These are phyloP conservation scores for Zygotorulaspora chibaensis DNA, from an alignment of 805 yeast genomes.

Conservation along the genomic window DNA sequence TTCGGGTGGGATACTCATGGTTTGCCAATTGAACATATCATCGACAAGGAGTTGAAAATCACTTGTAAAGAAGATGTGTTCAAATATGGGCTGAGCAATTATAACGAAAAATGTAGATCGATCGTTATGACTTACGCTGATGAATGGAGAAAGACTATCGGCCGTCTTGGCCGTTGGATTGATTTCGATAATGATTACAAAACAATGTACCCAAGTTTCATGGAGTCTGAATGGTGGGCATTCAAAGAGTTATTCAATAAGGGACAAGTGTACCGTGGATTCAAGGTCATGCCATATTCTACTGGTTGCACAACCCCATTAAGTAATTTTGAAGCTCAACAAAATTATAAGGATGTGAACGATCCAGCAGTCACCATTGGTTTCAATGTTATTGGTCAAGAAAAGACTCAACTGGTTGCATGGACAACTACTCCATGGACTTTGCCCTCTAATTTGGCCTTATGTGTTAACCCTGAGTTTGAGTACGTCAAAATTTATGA, in stretches of 20 bases:
- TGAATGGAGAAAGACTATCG: slow-evolving; percentile 92
- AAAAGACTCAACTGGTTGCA: slow-evolving; percentile 80
- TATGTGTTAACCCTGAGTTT: slow-evolving; percentile 85
- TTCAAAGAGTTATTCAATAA: slow-evolving; percentile 84
- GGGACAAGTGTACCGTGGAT: slow-evolving; percentile 88
- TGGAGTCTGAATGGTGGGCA: slow-evolving; percentile 99
- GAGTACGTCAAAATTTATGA: slow-evolving; percentile 91
- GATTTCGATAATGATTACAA: slow-evolving; percentile 98
- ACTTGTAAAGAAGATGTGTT: slow-evolving; percentile 91
- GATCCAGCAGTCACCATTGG: slow-evolving; percentile 96
- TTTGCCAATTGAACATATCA: slow-evolving; percentile 96
- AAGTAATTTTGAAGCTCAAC: slow-evolving; percentile 97
- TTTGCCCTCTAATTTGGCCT: slow-evolving; percentile 85
- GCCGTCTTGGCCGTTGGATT: slow-evolving; percentile 97
- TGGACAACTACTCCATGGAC: slow-evolving; percentile 99
- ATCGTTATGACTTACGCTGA: slow-evolving; percentile 96
- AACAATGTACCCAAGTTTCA: slow-evolving; percentile 89
- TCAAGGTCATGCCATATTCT: slow-evolving; percentile 97
- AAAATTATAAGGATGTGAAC: slow-evolving; percentile 92
- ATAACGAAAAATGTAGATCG: slow-evolving; percentile 90
- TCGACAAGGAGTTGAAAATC: slow-evolving; percentile 94
- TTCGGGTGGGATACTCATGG: slow-evolving; percentile 99
- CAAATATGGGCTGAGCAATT: slow-evolving; percentile 88
- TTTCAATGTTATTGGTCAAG: slow-evolving; percentile 76
- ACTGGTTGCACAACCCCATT: slow-evolving; percentile 96